Conservation (phyloP, 1,284 basidiomycete species). For the Apiotrichum brassicae region DNA sequence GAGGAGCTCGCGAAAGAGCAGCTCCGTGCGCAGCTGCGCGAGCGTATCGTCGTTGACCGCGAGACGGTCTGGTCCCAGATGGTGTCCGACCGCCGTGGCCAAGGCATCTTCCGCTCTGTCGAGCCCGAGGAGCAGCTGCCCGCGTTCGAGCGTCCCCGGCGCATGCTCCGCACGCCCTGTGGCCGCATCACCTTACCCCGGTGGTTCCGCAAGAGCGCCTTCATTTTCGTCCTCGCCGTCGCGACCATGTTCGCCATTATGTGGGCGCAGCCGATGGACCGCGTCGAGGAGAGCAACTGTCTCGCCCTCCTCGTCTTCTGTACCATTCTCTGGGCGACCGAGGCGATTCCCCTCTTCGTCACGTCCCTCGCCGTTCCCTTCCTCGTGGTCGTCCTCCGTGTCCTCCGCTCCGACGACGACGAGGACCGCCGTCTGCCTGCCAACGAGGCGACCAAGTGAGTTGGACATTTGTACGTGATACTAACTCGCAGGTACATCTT, state of each 20-base stretch:
- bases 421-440: slow-evolving; percentile 57
- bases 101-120: slow-evolving; percentile 66
- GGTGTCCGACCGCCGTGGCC: slow-evolving; percentile 57
- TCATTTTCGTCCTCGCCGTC: slow-evolving; percentile 58
- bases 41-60: slow-evolving; percentile 56
- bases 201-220: slow-evolving; percentile 58
- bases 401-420: slow-evolving; percentile 64
- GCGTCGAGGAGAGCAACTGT: slow-evolving; percentile 79
- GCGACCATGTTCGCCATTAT: slow-evolving; percentile 58
- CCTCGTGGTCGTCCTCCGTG: slow-evolving; percentile 76
- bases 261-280: slow-evolving; percentile 58
- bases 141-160: slow-evolving; percentile 49
- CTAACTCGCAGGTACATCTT: slow-evolving; percentile 63
- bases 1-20: slow-evolving; percentile 66
- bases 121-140: slow-evolving; percentile 52
- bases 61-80: slow-evolving; percentile 89
- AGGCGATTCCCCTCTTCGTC: slow-evolving; percentile 95
- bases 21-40: slow-evolving; percentile 79
- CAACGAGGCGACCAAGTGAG: slow-evolving; percentile 70
- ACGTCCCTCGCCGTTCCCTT: slow-evolving; percentile 87
- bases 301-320: slow-evolving; percentile 85
- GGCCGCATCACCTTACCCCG: slow-evolving; percentile 52
- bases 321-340: slow-evolving; percentile 92
- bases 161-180: slow-evolving; percentile 55
- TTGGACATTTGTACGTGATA: slow-evolving; percentile 32